phyloP scores from a whole-genome alignment of 2,329 filamentous ascomycete species.

The Curvularia hawaiiensis region DNA sequence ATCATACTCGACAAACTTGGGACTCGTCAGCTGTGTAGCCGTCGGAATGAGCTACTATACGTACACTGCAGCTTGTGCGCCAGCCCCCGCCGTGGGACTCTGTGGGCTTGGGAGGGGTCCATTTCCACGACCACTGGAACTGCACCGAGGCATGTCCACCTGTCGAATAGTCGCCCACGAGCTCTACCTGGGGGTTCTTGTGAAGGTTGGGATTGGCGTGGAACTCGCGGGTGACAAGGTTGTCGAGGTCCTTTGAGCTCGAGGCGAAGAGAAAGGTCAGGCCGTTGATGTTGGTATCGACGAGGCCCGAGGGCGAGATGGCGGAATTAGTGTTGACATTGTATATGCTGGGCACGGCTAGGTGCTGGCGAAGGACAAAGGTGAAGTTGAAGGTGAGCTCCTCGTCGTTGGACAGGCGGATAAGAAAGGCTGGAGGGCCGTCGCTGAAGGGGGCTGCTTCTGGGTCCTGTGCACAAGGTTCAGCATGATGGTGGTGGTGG shows the following conservation, averaged over 20 bases:
- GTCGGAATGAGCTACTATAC: conserved; percentile 39
- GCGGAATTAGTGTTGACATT: conserved; percentile 55
- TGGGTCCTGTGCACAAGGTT: conserved; percentile 67
- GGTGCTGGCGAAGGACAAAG: conserved; percentile 72
- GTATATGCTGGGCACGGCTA: conserved; percentile 49
- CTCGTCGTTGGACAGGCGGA: conserved; percentile 88
- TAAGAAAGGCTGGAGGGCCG: conserved; percentile 71
- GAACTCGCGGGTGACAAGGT: conserved; percentile 91
- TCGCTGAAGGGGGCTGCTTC: conserved; percentile 56
- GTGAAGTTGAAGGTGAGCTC: conserved; percentile 93
- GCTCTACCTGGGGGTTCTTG: conserved; percentile 93
- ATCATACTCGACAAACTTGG: conserved; percentile 93
- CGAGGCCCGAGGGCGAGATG: conserved; percentile 41
- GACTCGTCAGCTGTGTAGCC: conserved; percentile 25
- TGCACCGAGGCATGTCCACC: conserved; percentile 81
- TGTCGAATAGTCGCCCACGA: conserved; percentile 91
- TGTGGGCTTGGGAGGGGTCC: conserved; percentile 81
- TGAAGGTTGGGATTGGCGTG: conserved; percentile 96
- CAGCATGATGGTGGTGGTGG: conserved; percentile 11
- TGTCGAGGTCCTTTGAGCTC: conserved; percentile 85
- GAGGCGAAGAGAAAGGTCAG: conserved; percentile 93
- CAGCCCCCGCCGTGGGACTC: conserved; percentile 91
- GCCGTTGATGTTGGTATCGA: conserved; percentile 82
- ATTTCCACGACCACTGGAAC: conserved; percentile 97
- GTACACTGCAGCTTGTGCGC: conserved; percentile 90